A percentile compares a stretch with the other conserved stretches of the same genome.
Conservation (phyloP, 305 asterid genomes). For the Fraxinus platypoda region DNA sequence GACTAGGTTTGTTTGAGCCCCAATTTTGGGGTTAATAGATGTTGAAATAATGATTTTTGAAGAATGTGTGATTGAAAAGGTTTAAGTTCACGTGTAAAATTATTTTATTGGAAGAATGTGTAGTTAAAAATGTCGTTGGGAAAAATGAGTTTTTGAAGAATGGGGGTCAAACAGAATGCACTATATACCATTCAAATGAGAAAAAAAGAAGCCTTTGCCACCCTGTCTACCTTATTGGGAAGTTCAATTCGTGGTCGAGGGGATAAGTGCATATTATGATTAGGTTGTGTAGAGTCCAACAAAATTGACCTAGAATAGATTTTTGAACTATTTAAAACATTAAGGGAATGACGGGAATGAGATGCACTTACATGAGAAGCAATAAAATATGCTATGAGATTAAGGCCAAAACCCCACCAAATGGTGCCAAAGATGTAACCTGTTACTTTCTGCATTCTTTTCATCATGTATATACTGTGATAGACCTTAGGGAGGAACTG, state of each 20-base stretch:
- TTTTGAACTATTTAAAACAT: not conserved
- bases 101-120: too few species aligned
- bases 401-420: constrained; percentile 95
- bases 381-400: constrained; percentile 81
- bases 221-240: not conserved
- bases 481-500: constrained; percentile 81
- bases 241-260: not conserved
- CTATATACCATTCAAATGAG: not conserved
- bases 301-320: not conserved
- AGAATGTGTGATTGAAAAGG: not conserved
- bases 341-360: not conserved
- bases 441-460: constrained; percentile 73
- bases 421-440: constrained; percentile 85
- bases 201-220: not conserved
- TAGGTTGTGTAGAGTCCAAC: not conserved
- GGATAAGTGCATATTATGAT: not conserved
- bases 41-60: not conserved
- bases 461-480: constrained; percentile 62
- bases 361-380: constrained; percentile 77
- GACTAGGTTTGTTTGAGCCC: not conserved
- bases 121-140: not conserved
- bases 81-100: too few species aligned
- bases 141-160: not conserved
- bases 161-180: not conserved
- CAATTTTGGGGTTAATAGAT: not conserved